These are phyloP conservation scores for Musa acuminata DNA, from an alignment of 176 grass and related monocot genomes.

Conservation along the genomic window DNA sequence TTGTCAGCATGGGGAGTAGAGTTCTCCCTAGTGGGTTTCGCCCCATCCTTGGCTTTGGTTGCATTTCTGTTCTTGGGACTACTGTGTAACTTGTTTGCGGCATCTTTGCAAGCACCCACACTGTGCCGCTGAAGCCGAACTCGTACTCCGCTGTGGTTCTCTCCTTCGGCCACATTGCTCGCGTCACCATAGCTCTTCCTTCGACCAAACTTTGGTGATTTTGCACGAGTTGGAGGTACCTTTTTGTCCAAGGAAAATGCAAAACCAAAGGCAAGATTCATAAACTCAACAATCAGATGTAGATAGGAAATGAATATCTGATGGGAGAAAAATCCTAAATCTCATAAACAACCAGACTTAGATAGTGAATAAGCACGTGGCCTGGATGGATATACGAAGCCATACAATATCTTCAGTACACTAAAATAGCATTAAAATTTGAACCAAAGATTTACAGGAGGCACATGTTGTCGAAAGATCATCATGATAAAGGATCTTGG, in stretches of 20 bases:
- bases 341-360: neutral
- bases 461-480: too few relatives aligned
- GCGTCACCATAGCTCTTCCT: slow-evolving; percentile 63
- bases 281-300: neutral
- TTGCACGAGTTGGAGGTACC: slow-evolving; percentile 89
- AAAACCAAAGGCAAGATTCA: neutral
- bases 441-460: too few relatives aligned
- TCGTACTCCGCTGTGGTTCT: slow-evolving; percentile 4
- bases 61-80: slow-evolving; percentile 31
- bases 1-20: slow-evolving; percentile 25
- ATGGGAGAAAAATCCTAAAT: neutral
- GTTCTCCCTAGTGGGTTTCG: slow-evolving; percentile 40
- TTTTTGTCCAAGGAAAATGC: slow-evolving; percentile 14
- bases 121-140: slow-evolving; percentile 54
- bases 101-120: slow-evolving; percentile 48
- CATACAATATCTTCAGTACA: too few relatives aligned
- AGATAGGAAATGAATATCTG: neutral
- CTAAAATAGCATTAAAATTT: too few relatives aligned
- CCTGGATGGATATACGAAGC: too few relatives aligned
- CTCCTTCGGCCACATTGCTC: slow-evolving; percentile 13
- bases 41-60: slow-evolving; percentile 31
- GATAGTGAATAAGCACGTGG: too few relatives aligned
- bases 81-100: slow-evolving; percentile 33
- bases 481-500: too few relatives aligned
- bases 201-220: slow-evolving; percentile 81